Evolutionary conservation across 345 rosid species (phyloP), one percentile per base, ranked within the genome.

Genomic region (Combretum micranthum): DNA sequence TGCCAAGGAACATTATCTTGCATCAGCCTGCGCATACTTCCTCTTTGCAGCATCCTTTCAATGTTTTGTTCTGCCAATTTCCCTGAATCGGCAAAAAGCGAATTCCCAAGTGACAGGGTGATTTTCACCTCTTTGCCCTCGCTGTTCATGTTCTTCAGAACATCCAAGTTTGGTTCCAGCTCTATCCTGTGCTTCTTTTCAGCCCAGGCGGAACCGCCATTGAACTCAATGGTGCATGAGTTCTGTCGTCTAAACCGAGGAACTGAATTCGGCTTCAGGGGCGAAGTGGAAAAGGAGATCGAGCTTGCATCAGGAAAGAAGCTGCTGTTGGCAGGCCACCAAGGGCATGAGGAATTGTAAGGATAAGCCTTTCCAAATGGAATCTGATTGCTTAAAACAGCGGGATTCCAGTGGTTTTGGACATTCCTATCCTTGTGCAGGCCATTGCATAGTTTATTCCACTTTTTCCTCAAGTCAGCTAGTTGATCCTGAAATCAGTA

Each of bases 1-100:
- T 90, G 94, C 96, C 96, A 87, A 20, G 94, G 85, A 32, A 87
- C 77, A 56, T 76, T 85, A 65, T 82, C 83, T 47, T 71, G 78
- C 63, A 90, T 73, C 64, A 71, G 44, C 64, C 73, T 66, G 16
- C 57, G 56, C 49, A 87, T 51, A 37, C 68, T 54, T 15, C 44
- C 65, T 46, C 56, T 26, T 43, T n/a, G 26, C 13, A 26, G 26
- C 15, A n/a, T 44, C 53, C 21, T 56, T 54, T 65, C 74, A 45
- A 43, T 47, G 39, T 55, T 50, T 50, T 66, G 65, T 58, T 68
- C 73, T 20, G 65, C 72, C 47, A 55, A 56, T 51, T 73, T 75
- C 57, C 63, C 76, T 44, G 59, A 55, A 64, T 69, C 83, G 39
- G 78, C 57, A 70, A 53, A 64, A 69, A 47, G 52, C 52, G 72